Evolutionary conservation across 441 rosid genomes (phyloP).

Genomic region (Dalechampia spathulata): DNA sequence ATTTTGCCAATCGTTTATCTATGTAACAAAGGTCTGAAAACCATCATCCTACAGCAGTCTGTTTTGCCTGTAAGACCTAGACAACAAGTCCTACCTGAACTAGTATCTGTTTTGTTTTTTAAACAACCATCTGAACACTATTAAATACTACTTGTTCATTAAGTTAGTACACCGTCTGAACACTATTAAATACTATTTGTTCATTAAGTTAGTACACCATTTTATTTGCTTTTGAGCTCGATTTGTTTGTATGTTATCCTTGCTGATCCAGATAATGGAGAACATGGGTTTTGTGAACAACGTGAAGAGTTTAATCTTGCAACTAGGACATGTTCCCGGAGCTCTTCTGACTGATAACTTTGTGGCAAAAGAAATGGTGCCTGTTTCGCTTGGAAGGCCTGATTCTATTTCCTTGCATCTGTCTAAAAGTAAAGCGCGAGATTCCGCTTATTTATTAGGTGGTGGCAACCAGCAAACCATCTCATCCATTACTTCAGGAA

Average conservation of each 20-base stretch:
- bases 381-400: slow-evolving; percentile 38
- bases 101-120: too few relatives aligned
- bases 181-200: slow-evolving; percentile 6
- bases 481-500: slow-evolving; percentile 30
- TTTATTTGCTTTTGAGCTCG: slow-evolving; percentile 7
- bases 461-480: slow-evolving; percentile 34
- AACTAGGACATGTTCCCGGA: slow-evolving; percentile 68
- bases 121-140: not conserved
- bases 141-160: slow-evolving; percentile 9
- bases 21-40: not conserved
- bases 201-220: slow-evolving; percentile 1
- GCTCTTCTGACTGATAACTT: slow-evolving; percentile 56
- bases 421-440: slow-evolving; percentile 25
- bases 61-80: too few relatives aligned
- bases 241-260: slow-evolving; percentile 8
- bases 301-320: slow-evolving; percentile 68
- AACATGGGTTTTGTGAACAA: slow-evolving; percentile 70
- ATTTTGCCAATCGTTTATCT: not conserved
- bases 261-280: slow-evolving; percentile 68
- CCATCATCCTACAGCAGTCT: not conserved
- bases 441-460: slow-evolving; percentile 23
- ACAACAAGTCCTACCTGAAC: too few relatives aligned
- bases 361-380: slow-evolving; percentile 35
- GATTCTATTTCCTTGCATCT: slow-evolving; percentile 18
- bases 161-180: not conserved